A percentile compares a stretch with the other conserved stretches of the same genome.
Conservation (phyloP, 2,329 filamentous ascomycete species). For the Xylariaceae sp. region DNA sequence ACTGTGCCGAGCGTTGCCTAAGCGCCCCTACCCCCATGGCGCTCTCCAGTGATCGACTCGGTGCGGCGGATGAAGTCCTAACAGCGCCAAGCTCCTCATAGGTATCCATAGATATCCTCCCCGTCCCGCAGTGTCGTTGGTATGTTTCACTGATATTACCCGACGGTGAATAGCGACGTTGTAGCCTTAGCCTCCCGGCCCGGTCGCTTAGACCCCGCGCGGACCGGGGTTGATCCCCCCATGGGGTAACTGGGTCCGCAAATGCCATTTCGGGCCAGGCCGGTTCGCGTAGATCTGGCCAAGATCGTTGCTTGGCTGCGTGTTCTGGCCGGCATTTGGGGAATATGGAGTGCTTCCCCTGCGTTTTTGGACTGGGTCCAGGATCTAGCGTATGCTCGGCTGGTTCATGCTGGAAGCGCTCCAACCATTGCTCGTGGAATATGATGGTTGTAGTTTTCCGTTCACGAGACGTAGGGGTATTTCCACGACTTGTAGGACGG, state of each 20-base stretch:
- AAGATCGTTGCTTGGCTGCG: too few relatives aligned
- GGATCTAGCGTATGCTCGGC: background rate
- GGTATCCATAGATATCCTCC: too few relatives aligned
- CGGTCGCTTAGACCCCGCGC: too few relatives aligned
- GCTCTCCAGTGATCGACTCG: too few relatives aligned
- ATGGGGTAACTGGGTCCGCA: constrained; percentile 3
- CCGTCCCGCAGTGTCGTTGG: too few relatives aligned
- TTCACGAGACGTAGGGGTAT: background rate
- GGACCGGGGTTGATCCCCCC: background rate
- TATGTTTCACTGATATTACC: background rate
- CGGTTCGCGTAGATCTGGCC: background rate
- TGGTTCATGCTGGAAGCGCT: background rate
- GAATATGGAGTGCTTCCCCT: too few relatives aligned
- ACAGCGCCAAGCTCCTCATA: too few relatives aligned
- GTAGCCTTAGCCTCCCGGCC: background rate
- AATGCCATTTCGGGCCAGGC: background rate
- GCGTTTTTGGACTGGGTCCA: background rate
- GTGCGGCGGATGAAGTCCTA: too few relatives aligned
- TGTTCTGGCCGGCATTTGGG: too few relatives aligned
- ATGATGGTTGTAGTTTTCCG: background rate
- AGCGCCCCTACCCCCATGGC: too few relatives aligned
- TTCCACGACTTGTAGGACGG: background rate
- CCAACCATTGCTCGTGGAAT: background rate
- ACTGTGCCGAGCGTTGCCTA: too few relatives aligned
- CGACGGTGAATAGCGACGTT: background rate